These are phyloP conservation scores for Schwanniomyces vanrijiae DNA, from an alignment of 805 yeast genomes.

Conservation along the genomic window DNA sequence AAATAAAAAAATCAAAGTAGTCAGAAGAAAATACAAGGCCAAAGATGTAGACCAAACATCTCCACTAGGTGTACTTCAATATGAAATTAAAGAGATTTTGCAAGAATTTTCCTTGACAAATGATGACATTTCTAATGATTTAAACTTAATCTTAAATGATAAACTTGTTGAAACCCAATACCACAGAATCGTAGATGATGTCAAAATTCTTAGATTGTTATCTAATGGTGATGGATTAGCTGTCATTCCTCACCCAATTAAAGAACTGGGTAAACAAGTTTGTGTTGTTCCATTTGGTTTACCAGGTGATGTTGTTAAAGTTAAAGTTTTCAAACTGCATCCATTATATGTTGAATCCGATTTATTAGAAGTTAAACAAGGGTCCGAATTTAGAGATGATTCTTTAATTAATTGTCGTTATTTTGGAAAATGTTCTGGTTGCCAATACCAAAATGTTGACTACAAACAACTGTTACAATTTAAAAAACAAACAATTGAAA, in stretches of 20 bases:
- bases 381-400: conserved; percentile 48
- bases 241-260: conserved; percentile 59
- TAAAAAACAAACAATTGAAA: conserved; percentile 71
- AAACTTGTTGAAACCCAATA: conserved; percentile 44
- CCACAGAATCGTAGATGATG: conserved; percentile 60
- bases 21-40: conserved; percentile 54
- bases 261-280: conserved; percentile 48
- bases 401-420: conserved; percentile 70
- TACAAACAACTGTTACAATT: conserved; percentile 72
- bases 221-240: conserved; percentile 91
- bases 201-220: conserved; percentile 56
- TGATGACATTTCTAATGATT: conserved; percentile 61
- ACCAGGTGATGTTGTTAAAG: conserved; percentile 77
- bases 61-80: conserved; percentile 74
- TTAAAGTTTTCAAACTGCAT: conserved; percentile 76
- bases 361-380: conserved; percentile 48
- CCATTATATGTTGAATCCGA: conserved; percentile 76
- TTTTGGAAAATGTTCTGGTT: conserved; percentile 92
- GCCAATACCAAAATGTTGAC: conserved; percentile 82
- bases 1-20: conserved; percentile 22
- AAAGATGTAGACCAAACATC: conserved; percentile 74
- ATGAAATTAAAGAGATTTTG: conserved; percentile 67
- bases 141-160: conserved; percentile 64
- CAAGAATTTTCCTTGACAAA: conserved; percentile 38
- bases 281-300: conserved; percentile 83